Evolutionary conservation across 106 monocot genomes (phyloP), one percentile per base, ranked within the genome.

Genomic region (Dendrobium catenatum): DNA sequence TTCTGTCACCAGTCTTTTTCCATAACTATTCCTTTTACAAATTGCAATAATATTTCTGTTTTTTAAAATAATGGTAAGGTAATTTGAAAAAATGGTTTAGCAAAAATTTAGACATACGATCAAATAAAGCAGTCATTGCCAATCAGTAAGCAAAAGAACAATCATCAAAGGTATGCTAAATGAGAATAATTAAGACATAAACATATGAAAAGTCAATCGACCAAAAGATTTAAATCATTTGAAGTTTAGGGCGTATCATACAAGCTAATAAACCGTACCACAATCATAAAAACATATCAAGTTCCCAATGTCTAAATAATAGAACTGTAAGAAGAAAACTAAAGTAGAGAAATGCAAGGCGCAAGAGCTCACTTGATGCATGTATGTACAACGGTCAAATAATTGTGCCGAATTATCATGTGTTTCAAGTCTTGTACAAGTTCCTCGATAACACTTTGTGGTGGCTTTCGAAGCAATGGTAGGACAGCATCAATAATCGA

Each of bases 331-430:
- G 2, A 73, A 73, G 42, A 73, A 73, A 73, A 73, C 20, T 4
- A 46, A 24, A 76, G 76, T 73, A 42, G 2, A 47, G 19, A 76
- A 48, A 46, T 76, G 9, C 0, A 9, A 44, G 47, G 26, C 26
- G 11, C 47, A 4, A 24, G 26, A 75, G 6, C 76, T 76, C 49
- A 99, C 99, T 84, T 99, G 86, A 99, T 93, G 82, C 95, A 93
- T 81, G 99, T 87, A 89, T 95, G 99, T 27, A 99, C 99, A 81
- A 99, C 99, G 10, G 93, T 91, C 83, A 95, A 67, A 80, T 87
- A 99, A 64, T 91, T 93, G 82, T 99, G 99, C 3, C 99, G 89
- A 82, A 91, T 80, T 79, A 99, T 95, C 95, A 99, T 95, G 77
- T 95, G 88, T 80, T 89, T 95, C 67, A 99, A 86, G 41, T 99